phyloP scores from a whole-genome alignment of 108 stramenopile genomes.

The Nitzschia sp. region DNA sequence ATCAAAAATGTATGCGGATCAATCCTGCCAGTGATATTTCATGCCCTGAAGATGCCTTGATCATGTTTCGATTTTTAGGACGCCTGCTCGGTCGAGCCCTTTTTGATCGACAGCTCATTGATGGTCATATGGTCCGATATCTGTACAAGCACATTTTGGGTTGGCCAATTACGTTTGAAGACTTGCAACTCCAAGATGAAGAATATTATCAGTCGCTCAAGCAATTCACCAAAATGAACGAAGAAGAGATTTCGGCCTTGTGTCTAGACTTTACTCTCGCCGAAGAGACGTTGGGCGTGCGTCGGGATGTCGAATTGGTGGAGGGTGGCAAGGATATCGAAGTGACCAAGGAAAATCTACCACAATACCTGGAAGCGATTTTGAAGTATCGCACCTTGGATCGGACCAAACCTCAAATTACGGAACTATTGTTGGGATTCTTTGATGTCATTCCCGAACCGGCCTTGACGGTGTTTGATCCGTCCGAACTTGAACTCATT shows the following conservation, averaged over 20 bases:
- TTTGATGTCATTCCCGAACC: constrained; percentile 96
- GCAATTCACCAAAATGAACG: constrained; percentile 44
- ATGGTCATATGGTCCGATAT: constrained; percentile 95
- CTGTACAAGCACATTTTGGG: constrained; percentile 98
- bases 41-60: constrained; percentile 93
- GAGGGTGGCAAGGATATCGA: constrained; percentile 78
- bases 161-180: constrained; percentile 94
- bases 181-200: constrained; percentile 87
- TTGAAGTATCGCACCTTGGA: constrained; percentile 88
- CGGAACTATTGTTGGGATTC: constrained; percentile 91
- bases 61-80: constrained; percentile 95
- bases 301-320: constrained; percentile 81
- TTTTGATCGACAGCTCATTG: constrained; percentile 94
- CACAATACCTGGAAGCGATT: constrained; percentile 89
- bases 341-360: constrained; percentile 95
- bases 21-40: constrained; percentile 79
- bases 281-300: constrained; percentile 84
- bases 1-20: constrained; percentile 93
- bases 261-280: constrained; percentile 95
- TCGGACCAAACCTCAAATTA: constrained; percentile 86
- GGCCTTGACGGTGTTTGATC: constrained; percentile 93
- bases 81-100: constrained; percentile 95
- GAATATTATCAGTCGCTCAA: constrained; percentile 81
- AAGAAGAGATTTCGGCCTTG: constrained; percentile 68
- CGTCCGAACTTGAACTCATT: constrained; percentile 95